Evolutionary conservation across 441 rosid species (phyloP).

Genomic region (Bruguiera hainesii): DNA sequence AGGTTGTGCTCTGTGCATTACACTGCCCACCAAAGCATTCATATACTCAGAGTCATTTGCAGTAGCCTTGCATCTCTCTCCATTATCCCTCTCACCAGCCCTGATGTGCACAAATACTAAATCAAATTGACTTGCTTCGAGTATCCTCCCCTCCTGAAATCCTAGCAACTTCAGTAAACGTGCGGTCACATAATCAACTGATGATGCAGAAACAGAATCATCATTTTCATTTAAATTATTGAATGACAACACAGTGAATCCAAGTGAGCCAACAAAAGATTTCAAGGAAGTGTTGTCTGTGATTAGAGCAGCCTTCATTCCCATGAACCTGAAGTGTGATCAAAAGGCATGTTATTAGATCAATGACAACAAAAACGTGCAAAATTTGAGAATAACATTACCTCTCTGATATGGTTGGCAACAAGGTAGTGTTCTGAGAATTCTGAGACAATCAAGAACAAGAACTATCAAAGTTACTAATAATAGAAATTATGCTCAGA

Average conservation of each 20-base stretch:
- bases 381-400: constrained; percentile 17
- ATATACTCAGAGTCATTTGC: constrained; percentile 31
- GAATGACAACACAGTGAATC: constrained; percentile 43
- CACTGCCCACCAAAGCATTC: constrained; percentile 52
- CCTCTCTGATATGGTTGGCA: constrained; percentile 59
- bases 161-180: constrained; percentile 62
- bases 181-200: constrained; percentile 31
- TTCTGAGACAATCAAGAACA: constrained; percentile 29
- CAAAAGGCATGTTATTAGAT: constrained; percentile 1
- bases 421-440: constrained; percentile 20
- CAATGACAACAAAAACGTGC: neutral
- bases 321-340: constrained; percentile 59
- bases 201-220: constrained; percentile 17
- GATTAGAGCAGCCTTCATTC: constrained; percentile 68
- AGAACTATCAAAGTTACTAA: constrained; percentile 13
- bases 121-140: constrained; percentile 54
- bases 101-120: constrained; percentile 63
- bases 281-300: constrained; percentile 42
- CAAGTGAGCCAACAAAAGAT: constrained; percentile 54
- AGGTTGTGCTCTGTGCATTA: constrained; percentile 45
- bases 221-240: constrained; percentile 32
- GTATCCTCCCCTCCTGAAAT: constrained; percentile 52
- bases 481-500: neutral
- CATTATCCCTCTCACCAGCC: constrained; percentile 32
- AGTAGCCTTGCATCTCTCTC: constrained; percentile 19